Evolutionary conservation across 306 rosid species (phyloP).

Genomic region (Castanea crenata): DNA sequence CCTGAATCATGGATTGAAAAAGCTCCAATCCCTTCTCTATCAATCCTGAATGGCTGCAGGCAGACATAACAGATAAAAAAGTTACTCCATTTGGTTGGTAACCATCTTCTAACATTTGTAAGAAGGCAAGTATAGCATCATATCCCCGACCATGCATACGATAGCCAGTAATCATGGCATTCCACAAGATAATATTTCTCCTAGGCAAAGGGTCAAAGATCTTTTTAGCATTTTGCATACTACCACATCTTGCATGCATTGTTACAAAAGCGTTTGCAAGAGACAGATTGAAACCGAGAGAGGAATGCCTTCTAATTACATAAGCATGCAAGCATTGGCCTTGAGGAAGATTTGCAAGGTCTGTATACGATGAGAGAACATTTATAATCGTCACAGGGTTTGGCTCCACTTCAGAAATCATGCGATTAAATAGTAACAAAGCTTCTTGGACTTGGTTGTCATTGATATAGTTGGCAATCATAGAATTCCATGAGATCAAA

Average conservation of each 20-base stretch:
- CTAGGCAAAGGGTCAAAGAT: constrained; percentile 25
- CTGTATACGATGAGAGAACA: constrained; percentile 39
- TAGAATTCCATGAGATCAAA: constrained; percentile 49
- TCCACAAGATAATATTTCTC: constrained; percentile 41
- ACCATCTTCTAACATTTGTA: constrained; percentile 35
- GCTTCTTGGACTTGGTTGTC: constrained; percentile 30
- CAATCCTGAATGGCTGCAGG: constrained; percentile 51
- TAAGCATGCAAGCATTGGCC: constrained; percentile 51
- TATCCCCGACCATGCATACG: constrained; percentile 40
- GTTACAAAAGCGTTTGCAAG: constrained; percentile 42
- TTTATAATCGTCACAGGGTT: constrained; percentile 35
- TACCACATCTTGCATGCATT: constrained; percentile 45
- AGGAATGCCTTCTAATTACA: constrained; percentile 16
- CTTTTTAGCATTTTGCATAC: constrained; percentile 36
- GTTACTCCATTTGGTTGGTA: constrained; percentile 34
- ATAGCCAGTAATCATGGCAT: constrained; percentile 48
- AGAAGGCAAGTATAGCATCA: constrained; percentile 36
- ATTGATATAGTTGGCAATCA: constrained; percentile 33
- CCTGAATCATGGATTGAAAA: constrained; percentile 39
- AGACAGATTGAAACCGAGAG: constrained; percentile 18
- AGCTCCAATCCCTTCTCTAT: constrained; percentile 37
- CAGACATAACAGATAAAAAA: constrained; percentile 40
- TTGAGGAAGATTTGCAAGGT: constrained; percentile 34
- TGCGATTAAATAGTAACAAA: constrained; percentile 32
- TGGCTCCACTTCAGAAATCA: constrained; percentile 45